These are phyloP conservation scores for Colletotrichum scovillei DNA, from an alignment of 2,329 filamentous ascomycete genomes.

Conservation along the genomic window DNA sequence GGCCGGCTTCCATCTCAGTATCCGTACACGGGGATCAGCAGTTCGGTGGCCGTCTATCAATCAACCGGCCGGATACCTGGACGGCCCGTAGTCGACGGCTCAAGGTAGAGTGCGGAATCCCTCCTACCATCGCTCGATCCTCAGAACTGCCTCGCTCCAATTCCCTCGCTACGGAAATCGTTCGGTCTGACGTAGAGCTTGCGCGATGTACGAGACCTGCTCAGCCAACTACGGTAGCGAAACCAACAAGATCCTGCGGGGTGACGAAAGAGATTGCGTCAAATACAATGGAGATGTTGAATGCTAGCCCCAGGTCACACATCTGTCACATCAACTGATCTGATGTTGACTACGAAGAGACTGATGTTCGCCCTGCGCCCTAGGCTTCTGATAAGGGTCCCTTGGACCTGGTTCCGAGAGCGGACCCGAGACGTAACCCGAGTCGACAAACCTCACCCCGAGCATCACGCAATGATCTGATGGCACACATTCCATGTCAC, in stretches of 20 bases:
- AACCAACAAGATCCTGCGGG: neutral
- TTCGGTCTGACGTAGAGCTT: neutral
- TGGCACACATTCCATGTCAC: neutral
- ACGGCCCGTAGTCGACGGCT: neutral
- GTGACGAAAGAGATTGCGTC: constrained; percentile 18
- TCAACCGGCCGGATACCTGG: neutral
- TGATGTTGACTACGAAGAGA: neutral
- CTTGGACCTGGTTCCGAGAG: constrained; percentile 7
- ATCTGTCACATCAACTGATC: constrained; percentile 1
- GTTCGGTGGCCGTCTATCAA: neutral
- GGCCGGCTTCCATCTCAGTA: neutral
- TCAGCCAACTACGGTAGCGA: neutral
- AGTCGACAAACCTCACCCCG: neutral
- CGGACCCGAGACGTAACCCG: constrained; percentile 12
- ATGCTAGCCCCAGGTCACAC: neutral
- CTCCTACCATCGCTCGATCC: neutral
- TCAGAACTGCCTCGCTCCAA: neutral
- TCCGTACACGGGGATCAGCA: neutral
- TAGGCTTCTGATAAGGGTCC: constrained; percentile 14
- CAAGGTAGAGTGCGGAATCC: neutral
- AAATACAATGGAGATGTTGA: neutral
- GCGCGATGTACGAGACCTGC: neutral
- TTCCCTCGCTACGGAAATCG: neutral
- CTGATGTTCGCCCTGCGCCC: constrained; percentile 1
- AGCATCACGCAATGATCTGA: neutral